These are phyloP conservation scores for Begonia peltatifolia DNA, from an alignment of 306 rosid genomes.

Conservation along the genomic window DNA sequence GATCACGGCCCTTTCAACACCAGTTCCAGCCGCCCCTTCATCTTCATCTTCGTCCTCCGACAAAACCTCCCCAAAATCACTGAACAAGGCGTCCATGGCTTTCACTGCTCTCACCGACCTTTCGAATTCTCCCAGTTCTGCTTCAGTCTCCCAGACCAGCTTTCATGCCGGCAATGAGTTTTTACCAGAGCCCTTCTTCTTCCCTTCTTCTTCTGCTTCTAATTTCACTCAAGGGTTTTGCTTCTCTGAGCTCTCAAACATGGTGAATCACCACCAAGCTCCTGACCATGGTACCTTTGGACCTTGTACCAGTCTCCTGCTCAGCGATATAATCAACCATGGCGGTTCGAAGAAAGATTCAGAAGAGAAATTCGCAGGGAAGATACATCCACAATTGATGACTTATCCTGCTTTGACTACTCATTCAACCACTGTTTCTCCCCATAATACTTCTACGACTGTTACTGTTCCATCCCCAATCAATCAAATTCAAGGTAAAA, in stretches of 20 bases:
- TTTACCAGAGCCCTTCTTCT: slow-evolving; percentile 38
- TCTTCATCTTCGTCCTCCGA: slow-evolving; percentile 68
- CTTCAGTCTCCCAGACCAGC: slow-evolving; percentile 33
- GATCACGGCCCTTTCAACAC: slow-evolving; percentile 9
- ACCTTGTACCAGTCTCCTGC: slow-evolving; percentile 46
- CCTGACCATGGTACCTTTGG: slow-evolving; percentile 41
- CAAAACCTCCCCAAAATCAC: slow-evolving; percentile 43
- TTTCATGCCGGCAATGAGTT: slow-evolving; percentile 24
- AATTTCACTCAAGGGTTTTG: slow-evolving; percentile 40
- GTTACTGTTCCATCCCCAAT: slow-evolving; percentile 30
- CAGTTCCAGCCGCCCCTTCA: slow-evolving; percentile 12
- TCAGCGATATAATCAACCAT: slow-evolving; percentile 52
- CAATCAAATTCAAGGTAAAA: slow-evolving; percentile 43
- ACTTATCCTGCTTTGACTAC: slow-evolving; percentile 19
- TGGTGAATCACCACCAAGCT: slow-evolving; percentile 23
- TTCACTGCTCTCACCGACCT: slow-evolving; percentile 12
- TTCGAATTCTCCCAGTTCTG: slow-evolving; percentile 32
- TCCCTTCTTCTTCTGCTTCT: slow-evolving; percentile 18
- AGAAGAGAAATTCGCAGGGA: slow-evolving; percentile 5
- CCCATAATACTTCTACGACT: slow-evolving; percentile 11
- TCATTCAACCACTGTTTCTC: slow-evolving; percentile 11
- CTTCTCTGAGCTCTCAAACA: slow-evolving; percentile 49
- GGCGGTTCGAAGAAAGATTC: slow-evolving; percentile 31
- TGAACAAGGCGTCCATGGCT: slow-evolving; percentile 30
- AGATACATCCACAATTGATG: slow-evolving; percentile 19